Evolutionary conservation across 441 rosid genomes (phyloP).

Genomic region (Capsella rubella): DNA sequence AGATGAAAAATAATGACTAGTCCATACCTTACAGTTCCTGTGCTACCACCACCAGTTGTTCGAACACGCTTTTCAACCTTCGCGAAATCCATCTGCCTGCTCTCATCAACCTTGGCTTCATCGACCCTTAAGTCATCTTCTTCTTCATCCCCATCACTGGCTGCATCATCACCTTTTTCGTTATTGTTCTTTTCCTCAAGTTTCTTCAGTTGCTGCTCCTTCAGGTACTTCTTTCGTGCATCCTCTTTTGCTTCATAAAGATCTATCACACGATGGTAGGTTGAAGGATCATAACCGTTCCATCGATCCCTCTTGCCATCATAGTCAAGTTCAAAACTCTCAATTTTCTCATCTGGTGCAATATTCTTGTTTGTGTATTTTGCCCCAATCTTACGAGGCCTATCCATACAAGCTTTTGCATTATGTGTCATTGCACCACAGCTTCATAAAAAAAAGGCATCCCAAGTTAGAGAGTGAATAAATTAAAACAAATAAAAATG

Average conservation of each 20-base stretch:
- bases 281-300: slow-evolving; percentile 86
- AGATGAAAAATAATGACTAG: background rate
- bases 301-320: slow-evolving; percentile 90
- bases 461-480: slow-evolving; percentile 27
- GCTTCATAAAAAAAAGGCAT: slow-evolving; percentile 39
- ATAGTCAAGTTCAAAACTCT: slow-evolving; percentile 82
- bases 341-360: slow-evolving; percentile 93
- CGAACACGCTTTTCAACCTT: slow-evolving; percentile 96
- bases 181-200: slow-evolving; percentile 79
- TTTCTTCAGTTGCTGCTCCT: slow-evolving; percentile 81
- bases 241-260: slow-evolving; percentile 81
- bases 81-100: slow-evolving; percentile 93
- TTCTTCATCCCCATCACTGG: slow-evolving; percentile 69
- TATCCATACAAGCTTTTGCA: slow-evolving; percentile 73
- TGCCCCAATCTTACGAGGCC: slow-evolving; percentile 81
- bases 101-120: slow-evolving; percentile 96
- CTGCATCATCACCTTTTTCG: slow-evolving; percentile 49
- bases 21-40: slow-evolving; percentile 74
- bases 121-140: slow-evolving; percentile 82
- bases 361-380: slow-evolving; percentile 74
- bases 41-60: slow-evolving; percentile 96
- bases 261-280: slow-evolving; percentile 70
- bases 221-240: slow-evolving; percentile 70
- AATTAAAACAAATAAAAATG: background rate
- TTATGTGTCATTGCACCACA: slow-evolving; percentile 90